phyloP scores from a whole-genome alignment of 1,139 yeast genomes.

The Diutina neorugosa region DNA sequence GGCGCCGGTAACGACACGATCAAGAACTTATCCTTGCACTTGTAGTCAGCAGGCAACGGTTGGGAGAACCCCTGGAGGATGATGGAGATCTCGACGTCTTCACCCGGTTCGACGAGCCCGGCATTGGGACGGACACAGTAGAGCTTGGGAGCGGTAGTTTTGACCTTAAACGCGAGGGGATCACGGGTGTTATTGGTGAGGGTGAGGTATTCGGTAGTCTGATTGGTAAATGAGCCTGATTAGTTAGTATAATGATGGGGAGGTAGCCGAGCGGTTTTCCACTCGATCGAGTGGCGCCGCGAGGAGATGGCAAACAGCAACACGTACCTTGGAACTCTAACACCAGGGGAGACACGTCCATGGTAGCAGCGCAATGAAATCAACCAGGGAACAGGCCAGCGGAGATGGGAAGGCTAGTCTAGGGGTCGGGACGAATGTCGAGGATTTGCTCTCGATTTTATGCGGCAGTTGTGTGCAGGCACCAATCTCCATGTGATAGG shows the following conservation, averaged over 20 bases:
- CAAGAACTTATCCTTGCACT: slow-evolving; percentile 86
- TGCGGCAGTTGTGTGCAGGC: background rate
- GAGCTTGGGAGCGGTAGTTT: slow-evolving; percentile 94
- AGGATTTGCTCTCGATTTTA: slow-evolving; percentile 3
- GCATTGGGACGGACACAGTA: slow-evolving; percentile 97
- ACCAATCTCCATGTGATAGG: background rate
- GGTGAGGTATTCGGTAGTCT: slow-evolving; percentile 56
- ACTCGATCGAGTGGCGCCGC: no score
- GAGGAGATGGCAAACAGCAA: background rate
- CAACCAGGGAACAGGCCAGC: background rate
- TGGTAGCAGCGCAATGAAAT: slow-evolving; percentile 12
- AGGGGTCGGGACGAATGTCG: background rate
- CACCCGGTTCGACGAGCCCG: slow-evolving; percentile 66
- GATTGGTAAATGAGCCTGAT: slow-evolving; percentile 57
- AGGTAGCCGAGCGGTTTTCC: no score
- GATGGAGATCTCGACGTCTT: slow-evolving; percentile 60
- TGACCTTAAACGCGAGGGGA: slow-evolving; percentile 83
- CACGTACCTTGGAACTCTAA: slow-evolving; percentile 61
- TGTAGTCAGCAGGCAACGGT: slow-evolving; percentile 60
- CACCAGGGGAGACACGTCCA: slow-evolving; percentile 50
- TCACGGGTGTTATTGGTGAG: slow-evolving; percentile 54
- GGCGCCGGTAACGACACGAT: slow-evolving; percentile 78
- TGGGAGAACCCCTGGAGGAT: slow-evolving; percentile 75
- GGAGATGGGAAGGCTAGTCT: background rate
- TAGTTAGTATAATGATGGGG: slow-evolving; percentile 10